Evolutionary conservation across 1,284 basidiomycete species (phyloP), one percentile per base, ranked within the genome.

Genomic region (Leucocoprinus gongylophorus): DNA sequence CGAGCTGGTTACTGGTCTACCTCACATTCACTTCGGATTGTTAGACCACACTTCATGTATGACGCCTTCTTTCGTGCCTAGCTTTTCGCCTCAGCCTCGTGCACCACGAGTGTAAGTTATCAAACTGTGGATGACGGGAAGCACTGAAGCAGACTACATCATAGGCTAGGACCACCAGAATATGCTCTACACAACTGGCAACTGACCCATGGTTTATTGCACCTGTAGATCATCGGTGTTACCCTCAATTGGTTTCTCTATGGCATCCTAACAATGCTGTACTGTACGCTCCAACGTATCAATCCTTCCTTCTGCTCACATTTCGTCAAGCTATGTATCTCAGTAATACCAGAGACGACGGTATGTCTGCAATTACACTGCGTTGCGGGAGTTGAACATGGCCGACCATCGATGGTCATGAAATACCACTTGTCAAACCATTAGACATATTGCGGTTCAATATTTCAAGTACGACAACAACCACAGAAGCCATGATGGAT

Each of bases 171-270:
- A 3, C 45, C 45, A 20, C 35, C 45, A 5, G 45, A 5, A 32
- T 38, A 7, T 9, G 15, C 23, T 20, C 9, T 37, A 2, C 18
- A 21, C 33, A 26, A n/a, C 12, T 15, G 5, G 13, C 29, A 9
- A 13, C 12, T 29, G 6, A 20, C 8, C 8, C 15, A 7, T 13
- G 17, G 33, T 15, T 35, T 4, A 39, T 23, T 9, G 4, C n/a
- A 13, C 12, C 32, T 2, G 6, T 40, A 51, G 43, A 17, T 52
- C n/a, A 40, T 52, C 10, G 45, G 44, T 17, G 46, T 46, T 42
- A n/a, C 46, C 10, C 45, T 52, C 10, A 52, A 52, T 26, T 52
- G 50, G 50, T 52, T 45, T 38, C 46, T 53, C 12, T 48, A 26
- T 21, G 51, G 51, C 15, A 53, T 53, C 29, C 46, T 53, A 4